phyloP scores from a whole-genome alignment of 768 basidiomycete species.

The Hortiboletus flavorubellus region DNA sequence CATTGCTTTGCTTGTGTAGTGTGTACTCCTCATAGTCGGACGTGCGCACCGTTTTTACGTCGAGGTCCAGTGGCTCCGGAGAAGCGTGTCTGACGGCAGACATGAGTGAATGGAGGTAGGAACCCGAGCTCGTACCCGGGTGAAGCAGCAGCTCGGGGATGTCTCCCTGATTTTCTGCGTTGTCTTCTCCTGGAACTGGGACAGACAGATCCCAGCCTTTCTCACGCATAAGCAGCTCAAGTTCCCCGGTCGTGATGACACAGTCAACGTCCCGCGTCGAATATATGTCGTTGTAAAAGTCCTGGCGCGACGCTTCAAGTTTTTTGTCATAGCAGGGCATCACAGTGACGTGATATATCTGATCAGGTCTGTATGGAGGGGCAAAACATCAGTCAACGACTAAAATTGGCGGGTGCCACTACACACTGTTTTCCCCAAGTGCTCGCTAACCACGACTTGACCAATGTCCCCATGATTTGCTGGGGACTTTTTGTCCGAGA shows the following conservation, averaged over 20 bases:
- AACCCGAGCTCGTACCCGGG: constrained; percentile 86
- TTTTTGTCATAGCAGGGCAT: constrained; percentile 99
- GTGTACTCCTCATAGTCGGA: constrained; percentile 77
- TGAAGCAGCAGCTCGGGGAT: constrained; percentile 77
- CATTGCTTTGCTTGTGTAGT: constrained; percentile 42
- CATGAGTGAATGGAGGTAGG: constrained; percentile 84
- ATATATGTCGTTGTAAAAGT: constrained; percentile 83
- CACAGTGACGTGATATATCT: constrained; percentile 94
- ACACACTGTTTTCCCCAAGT: constrained; percentile 69
- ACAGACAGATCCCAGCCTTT: constrained; percentile 72
- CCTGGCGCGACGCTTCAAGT: constrained; percentile 91
- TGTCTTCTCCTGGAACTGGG: constrained; percentile 52
- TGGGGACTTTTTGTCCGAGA: constrained; percentile 88
- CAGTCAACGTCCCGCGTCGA: constrained; percentile 93
- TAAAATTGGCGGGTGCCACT: not conserved
- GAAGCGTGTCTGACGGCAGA: constrained; percentile 44
- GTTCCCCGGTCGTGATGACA: constrained; percentile 94
- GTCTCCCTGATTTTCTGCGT: constrained; percentile 9
- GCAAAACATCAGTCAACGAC: constrained; percentile 2
- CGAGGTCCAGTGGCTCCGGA: constrained; percentile 45
- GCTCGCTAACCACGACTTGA: constrained; percentile 81
- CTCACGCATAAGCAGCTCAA: constrained; percentile 80
- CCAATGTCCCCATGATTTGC: constrained; percentile 89
- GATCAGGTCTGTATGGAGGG: constrained; percentile 55
- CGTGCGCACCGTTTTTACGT: constrained; percentile 59